These are phyloP conservation scores for Apiospora kogelbergensis DNA, from an alignment of 2,329 filamentous ascomycete genomes.

Conservation along the genomic window DNA sequence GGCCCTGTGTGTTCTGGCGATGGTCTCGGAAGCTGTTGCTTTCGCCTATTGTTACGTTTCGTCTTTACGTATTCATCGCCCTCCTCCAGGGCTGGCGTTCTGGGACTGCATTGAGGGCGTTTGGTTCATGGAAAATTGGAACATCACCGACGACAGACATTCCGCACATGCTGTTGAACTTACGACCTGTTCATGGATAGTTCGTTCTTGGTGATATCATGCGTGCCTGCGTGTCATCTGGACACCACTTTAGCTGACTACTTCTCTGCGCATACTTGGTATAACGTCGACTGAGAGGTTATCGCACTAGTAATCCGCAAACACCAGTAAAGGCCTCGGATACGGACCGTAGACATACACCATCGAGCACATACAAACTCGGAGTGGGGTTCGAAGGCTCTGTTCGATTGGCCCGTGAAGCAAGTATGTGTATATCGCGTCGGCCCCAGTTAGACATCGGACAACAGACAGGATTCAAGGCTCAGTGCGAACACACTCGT, in stretches of 20 bases:
- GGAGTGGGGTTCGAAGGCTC: neutral
- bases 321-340: neutral
- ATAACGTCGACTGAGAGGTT: neutral
- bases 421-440: neutral
- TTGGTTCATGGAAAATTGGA: slow-evolving; percentile 7
- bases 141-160: neutral
- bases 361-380: neutral
- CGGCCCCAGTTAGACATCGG: neutral
- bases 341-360: neutral
- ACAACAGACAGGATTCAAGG: neutral
- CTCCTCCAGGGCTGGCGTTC: slow-evolving; percentile 7
- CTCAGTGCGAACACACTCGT: neutral
- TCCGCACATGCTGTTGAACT: neutral
- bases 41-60: slow-evolving; percentile 1
- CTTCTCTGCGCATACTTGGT: neutral
- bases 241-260: neutral
- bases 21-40: neutral
- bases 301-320: neutral
- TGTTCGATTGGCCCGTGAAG: neutral
- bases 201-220: neutral
- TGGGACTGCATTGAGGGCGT: slow-evolving; percentile 11
- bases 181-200: neutral
- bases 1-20: neutral
- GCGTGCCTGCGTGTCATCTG: neutral
- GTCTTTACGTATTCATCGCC: slow-evolving; percentile 7